Evolutionary conservation across 129 eudicot species (phyloP), one percentile per base, ranked within the genome.

Genomic region (Cynara cardunculus): DNA sequence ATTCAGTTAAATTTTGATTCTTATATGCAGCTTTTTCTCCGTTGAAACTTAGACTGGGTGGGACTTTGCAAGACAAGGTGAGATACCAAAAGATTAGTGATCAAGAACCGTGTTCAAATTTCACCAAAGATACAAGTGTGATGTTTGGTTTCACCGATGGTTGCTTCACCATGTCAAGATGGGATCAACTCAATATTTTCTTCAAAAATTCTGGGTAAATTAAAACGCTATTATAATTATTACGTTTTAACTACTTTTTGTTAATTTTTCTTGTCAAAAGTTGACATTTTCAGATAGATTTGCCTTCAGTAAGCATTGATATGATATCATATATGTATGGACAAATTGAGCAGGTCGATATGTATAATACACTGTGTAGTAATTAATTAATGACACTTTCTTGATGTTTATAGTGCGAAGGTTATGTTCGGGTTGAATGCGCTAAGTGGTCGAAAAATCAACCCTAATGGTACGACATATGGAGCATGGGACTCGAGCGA

Each of bases 361-460:
- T 49, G 22, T 18, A 49, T 49, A 49, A 3, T 1, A 13, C 5
- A 0, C 0, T 18, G 7, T 3, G 5, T n/a, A 16, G 7, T 53
- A 53, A 5, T 18, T 53, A 53, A 18, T 16, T 16, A 56, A 4
- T 1, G 24, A 14, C 3, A 56, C 0, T 1, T 56, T 56, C 10
- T 18, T 56, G 21, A 70, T 35, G 44, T 25, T 11, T 77, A 72
- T 73, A 91, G 97, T 22, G 89, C 86, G 14, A 25, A 26, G 73
- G 56, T 91, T 5, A 89, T 92, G 30, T 91, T 92, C 19, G 84
- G 93, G 37, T 78, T 90, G 70, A 92, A 92, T 84, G 97, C 97
- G 1, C 83, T 92, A 22, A 46, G 39, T 3, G 94, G 95, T 28
- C 88, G 89, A 83, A 74, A 59, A 31, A 74, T 81, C 8, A 66